Conservation (phyloP, 106 monocot genomes). For the Dendrobium officinale region DNA sequence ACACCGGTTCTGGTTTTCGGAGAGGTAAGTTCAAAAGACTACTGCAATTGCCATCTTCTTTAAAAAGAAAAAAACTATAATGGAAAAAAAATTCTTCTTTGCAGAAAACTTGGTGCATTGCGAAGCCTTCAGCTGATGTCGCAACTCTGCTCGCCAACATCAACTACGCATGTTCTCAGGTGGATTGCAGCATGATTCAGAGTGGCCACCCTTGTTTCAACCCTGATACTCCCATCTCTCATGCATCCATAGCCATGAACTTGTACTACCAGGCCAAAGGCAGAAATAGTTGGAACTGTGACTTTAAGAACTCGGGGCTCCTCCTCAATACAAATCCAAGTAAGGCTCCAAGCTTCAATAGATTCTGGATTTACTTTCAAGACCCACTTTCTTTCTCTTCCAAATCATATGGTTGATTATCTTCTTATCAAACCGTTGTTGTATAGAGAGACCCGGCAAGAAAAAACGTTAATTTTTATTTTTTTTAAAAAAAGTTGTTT, state of each 20-base stretch:
- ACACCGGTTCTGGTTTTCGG: background rate
- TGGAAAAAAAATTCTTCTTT: background rate
- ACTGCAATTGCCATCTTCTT: background rate
- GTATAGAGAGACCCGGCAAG: too few species aligned
- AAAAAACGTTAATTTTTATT: too few species aligned
- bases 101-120: conserved; percentile 51
- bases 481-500: background rate
- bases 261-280: conserved; percentile 33
- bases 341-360: conserved; percentile 1
- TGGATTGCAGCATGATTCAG: conserved; percentile 27
- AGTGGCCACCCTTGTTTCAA: conserved; percentile 26
- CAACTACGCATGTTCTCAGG: conserved; percentile 42
- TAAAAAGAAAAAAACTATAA: too few species aligned
- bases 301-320: conserved; percentile 37
- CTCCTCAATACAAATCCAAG: conserved; percentile 32
- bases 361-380: background rate
- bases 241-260: conserved; percentile 45
- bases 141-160: conserved; percentile 25
- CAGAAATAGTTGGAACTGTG: conserved; percentile 41
- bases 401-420: too few species aligned
- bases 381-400: too few species aligned
- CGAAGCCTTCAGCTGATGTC: conserved; percentile 35
- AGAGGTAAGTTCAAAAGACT: conserved; percentile 8
- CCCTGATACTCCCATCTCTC: conserved; percentile 37
- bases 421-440: too few species aligned